Base-by-base conservation (phyloP, 805 yeast species). In the Candida dajiaensis region DNA sequence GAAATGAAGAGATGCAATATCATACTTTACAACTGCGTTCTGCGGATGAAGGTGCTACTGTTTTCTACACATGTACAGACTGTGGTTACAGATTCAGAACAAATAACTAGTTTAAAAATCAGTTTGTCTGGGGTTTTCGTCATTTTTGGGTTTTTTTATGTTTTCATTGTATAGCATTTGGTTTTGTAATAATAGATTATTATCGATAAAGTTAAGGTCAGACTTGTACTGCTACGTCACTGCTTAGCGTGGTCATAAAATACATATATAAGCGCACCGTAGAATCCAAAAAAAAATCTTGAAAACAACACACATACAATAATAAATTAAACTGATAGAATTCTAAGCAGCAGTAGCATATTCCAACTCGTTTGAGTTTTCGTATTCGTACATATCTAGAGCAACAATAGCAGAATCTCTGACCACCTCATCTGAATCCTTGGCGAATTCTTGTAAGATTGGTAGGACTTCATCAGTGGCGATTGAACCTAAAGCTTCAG, bases 41-140 rank as follows among this genome's bases (percentile, higher is more conserved):
- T 45, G 99, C 99, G 1, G 99, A 94, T 76, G 99, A 94, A 76
- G 99, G 99, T 76, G 96, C 99, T 25, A 94, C 99, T 10, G 98
- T 94, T 31, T 94, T 94, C 65, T 95, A 94, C 70, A 92, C 99
- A 1, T 94, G 99, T 73, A 84, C 96, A 1, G 71, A 77, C 38
- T 94, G 99, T 76, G 89, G 90, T 38, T 89, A 92, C 76, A 81
- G 88, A 60, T 90, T 87, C 74, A 84, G 97, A 72, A 90, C 97
- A 33, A 92, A 94, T 67, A 94, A 94, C 65, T 92, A 33, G 36
- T 33, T 33, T 8, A 41, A n/a, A 33, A 25, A 16, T 2, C 12
- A 26, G n/a, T 12, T 29, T 4, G 13, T n/a, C 33, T 23, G 23
- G 19, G 23, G 23, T 3, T 39, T n/a, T 39, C 28, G 18, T 42